These are phyloP conservation scores for Sporodiniella umbellata DNA, from an alignment of 371 early-diverging fungal species.

Conservation along the genomic window DNA sequence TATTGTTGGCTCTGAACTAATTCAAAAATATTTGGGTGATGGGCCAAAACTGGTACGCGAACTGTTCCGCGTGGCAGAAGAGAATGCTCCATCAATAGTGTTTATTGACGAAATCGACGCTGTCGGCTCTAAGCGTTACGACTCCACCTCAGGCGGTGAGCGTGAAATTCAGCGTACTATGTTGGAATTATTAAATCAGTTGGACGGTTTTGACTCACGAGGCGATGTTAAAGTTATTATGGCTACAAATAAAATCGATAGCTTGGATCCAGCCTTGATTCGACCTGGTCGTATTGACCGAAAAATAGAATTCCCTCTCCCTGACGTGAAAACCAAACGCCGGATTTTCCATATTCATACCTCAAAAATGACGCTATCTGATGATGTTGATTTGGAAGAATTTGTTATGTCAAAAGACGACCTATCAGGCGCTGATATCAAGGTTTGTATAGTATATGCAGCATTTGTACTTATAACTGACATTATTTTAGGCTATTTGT, in stretches of 20 bases:
- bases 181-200: conserved; percentile 99
- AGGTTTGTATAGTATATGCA: conserved; percentile 46
- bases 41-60: conserved; percentile 99
- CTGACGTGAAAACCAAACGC: conserved; percentile 98
- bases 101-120: conserved; percentile 99
- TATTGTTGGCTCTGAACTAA: conserved; percentile 99
- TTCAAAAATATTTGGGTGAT: conserved; percentile 99
- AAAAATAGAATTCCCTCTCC: conserved; percentile 99
- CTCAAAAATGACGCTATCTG: conserved; percentile 95
- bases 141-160: conserved; percentile 97
- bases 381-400: conserved; percentile 98
- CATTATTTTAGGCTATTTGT: conserved; percentile 86
- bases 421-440: conserved; percentile 99
- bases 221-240: conserved; percentile 99
- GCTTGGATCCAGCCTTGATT: conserved; percentile 99
- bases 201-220: conserved; percentile 99
- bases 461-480: background rate
- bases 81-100: conserved; percentile 99
- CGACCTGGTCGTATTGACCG: conserved; percentile 99
- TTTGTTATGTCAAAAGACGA: conserved; percentile 99
- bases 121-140: conserved; percentile 98
- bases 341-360: conserved; percentile 99
- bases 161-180: conserved; percentile 99
- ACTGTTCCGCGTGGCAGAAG: conserved; percentile 98
- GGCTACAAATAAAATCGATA: conserved; percentile 99